phyloP scores from a whole-genome alignment of 2,329 filamentous ascomycete species.

The Rhinocladiella mackenziei region DNA sequence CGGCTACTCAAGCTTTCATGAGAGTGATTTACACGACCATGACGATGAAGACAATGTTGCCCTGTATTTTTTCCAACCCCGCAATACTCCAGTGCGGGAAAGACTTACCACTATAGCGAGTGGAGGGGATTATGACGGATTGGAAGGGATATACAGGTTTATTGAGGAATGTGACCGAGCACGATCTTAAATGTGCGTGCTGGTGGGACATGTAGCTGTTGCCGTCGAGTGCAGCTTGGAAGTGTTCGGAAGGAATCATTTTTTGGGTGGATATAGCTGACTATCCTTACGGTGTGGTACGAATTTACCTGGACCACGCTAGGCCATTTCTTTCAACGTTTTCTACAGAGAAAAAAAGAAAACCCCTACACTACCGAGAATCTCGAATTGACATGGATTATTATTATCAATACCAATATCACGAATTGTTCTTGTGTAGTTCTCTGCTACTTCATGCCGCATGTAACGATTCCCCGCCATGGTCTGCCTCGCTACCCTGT shows the following conservation, averaged over 20 bases:
- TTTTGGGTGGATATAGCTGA: not conserved
- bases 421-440: no score
- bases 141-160: conserved; percentile 64
- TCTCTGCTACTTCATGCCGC: no score
- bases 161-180: conserved; percentile 60
- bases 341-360: conserved; percentile 9
- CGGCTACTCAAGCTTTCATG: conserved; percentile 56
- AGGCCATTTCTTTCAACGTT: not conserved
- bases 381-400: conserved; percentile 18
- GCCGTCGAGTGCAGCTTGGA: conserved; percentile 14
- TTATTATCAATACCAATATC: conserved; percentile 4
- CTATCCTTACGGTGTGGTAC: conserved; percentile 1
- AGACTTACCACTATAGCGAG: conserved; percentile 26
- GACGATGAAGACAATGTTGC: conserved; percentile 35
- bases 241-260: not conserved
- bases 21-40: conserved; percentile 48
- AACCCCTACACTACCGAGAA: conserved; percentile 21
- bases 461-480: no score
- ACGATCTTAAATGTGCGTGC: conserved; percentile 17
- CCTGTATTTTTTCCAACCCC: conserved; percentile 28
- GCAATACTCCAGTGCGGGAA: conserved; percentile 7
- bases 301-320: not conserved
- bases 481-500: no score
- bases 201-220: conserved; percentile 2
- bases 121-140: conserved; percentile 50